Evolutionary conservation across 148 eudicot genomes (phyloP).

Genomic region (Chenopodium berlandieri): DNA sequence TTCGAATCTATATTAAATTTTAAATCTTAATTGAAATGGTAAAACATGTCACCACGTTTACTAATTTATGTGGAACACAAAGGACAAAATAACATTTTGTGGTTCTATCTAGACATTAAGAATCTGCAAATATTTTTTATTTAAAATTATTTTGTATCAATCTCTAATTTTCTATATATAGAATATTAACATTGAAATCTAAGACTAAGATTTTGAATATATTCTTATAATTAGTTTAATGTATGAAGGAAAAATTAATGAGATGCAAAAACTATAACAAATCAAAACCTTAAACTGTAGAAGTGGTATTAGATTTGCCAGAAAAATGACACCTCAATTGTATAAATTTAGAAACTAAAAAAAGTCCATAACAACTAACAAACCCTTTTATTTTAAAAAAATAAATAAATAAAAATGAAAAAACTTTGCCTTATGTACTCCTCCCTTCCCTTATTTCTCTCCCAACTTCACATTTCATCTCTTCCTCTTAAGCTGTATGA

Average conservation of each 20-base stretch:
- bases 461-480: conserved; percentile 21
- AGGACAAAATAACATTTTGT: too few relatives aligned
- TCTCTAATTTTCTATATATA: neutral
- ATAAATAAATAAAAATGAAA: neutral
- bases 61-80: too few relatives aligned
- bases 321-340: conserved; percentile 15
- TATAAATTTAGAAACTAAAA: conserved; percentile 21
- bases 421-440: neutral
- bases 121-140: neutral
- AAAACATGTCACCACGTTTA: too few relatives aligned
- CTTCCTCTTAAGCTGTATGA: conserved; percentile 23
- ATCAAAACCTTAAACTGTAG: neutral
- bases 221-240: neutral
- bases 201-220: neutral
- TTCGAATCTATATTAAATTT: too few relatives aligned
- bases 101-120: neutral
- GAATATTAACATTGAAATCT: neutral
- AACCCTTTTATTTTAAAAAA: neutral
- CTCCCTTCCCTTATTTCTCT: conserved; percentile 39
- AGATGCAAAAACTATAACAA: conserved; percentile 8
- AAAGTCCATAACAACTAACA: conserved; percentile 15
- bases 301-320: neutral
- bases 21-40: too few relatives aligned
- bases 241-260: neutral
- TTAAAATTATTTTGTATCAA: neutral